These are phyloP conservation scores for Massariosphaeria phaeospora DNA, from an alignment of 495 filamentous ascomycete genomes.

Conservation along the genomic window DNA sequence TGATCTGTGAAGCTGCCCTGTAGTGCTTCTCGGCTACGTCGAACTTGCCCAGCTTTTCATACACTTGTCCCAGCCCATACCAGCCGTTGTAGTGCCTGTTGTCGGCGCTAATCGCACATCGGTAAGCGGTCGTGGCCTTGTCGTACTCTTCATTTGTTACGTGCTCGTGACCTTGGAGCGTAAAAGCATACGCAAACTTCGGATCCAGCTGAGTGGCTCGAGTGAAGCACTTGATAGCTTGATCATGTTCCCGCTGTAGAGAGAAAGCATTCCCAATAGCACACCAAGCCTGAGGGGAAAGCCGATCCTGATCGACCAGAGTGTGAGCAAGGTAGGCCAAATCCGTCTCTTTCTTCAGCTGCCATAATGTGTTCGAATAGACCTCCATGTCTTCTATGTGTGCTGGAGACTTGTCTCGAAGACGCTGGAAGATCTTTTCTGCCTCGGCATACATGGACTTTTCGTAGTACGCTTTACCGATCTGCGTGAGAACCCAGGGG, in stretches of 20 bases:
- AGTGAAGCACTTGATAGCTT: conserved; percentile 91
- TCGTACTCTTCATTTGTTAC: conserved; percentile 96
- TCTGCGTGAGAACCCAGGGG: conserved; percentile 87
- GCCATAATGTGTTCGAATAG: conserved; percentile 96
- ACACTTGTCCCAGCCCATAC: conserved; percentile 90
- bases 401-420: conserved; percentile 70
- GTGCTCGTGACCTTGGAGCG: conserved; percentile 92
- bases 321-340: conserved; percentile 89
- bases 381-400: conserved; percentile 92
- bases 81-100: conserved; percentile 92
- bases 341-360: conserved; percentile 84
- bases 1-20: conserved; percentile 75
- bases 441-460: conserved; percentile 77
- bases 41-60: conserved; percentile 90
- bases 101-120: conserved; percentile 76
- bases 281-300: conserved; percentile 93
- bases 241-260: conserved; percentile 89
- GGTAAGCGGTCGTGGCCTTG: conserved; percentile 81
- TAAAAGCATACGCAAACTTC: conserved; percentile 90
- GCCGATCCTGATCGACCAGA: conserved; percentile 74
- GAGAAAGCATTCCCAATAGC: conserved; percentile 93
- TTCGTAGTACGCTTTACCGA: conserved; percentile 86
- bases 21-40: conserved; percentile 89
- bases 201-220: conserved; percentile 85
- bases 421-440: conserved; percentile 72